Base-by-base conservation (phyloP, 306 rosid genomes). In the Cotoneaster glaucophyllus region DNA sequence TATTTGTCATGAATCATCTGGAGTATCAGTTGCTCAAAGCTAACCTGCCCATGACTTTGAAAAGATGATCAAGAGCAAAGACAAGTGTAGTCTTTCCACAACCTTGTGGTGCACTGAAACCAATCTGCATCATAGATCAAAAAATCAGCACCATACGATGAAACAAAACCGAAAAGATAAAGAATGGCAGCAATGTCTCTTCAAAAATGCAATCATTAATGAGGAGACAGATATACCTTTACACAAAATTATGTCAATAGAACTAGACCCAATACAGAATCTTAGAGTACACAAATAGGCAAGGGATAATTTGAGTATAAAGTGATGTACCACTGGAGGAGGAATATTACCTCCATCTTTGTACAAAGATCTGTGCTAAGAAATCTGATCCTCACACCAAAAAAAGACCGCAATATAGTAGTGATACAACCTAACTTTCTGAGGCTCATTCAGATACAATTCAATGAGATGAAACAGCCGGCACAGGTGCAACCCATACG, bases 11-110 rank as follows among this genome's bases (percentile, higher is more conserved):
- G 32, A 43, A 64, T 34, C 65, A 69, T 74, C 26, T 50, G 64
- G 44, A 67, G 37, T 45, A 56, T 64, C 7, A 9, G 65, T 48
- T 57, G 59, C 77, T 10, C 61, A 45, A 63, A 67, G 21, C 74
- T 56, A 79, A 92, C 98, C 90, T 86, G 80, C 87, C 92, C 44
- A 75, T 84, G 26, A 54, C 19, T 69, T 77, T 67, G 72, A 95
- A 92, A 78, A 95, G 99, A 87, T 79, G 92, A 73, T 88, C 90
- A 79, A 95, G 97, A 83, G 97, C 96, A 88, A 86, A 86, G 76
- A 95, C 97, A 50, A 95, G 97, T 29, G 97, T 92, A 53, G 99
- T 95, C 88, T 95, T 95, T 74, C 99, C 99, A 83, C 97, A 95
- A 76, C 97, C 97, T 90, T 95, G 99, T 13, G 97, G 97, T 21